These are phyloP conservation scores for Lolium multiflorum DNA, from an alignment of 176 grass and related monocot genomes.

Conservation along the genomic window DNA sequence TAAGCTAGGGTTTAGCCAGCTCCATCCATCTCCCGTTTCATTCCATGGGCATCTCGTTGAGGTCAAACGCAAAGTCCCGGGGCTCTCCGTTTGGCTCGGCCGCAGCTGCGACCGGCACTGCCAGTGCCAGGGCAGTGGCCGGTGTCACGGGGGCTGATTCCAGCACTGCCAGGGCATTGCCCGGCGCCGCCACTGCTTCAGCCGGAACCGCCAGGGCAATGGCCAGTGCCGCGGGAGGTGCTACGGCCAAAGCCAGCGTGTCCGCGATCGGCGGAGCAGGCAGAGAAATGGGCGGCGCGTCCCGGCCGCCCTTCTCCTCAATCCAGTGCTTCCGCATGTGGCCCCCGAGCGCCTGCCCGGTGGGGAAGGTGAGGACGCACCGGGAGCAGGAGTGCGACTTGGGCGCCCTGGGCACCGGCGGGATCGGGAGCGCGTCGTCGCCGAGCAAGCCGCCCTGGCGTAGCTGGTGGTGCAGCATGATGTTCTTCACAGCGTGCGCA, in stretches of 20 bases:
- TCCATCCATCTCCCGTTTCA: not conserved
- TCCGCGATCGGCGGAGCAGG: not conserved
- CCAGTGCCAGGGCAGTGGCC: not conserved
- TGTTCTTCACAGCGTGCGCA: not conserved
- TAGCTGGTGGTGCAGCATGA: slow-evolving; percentile 29
- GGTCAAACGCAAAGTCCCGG: slow-evolving; percentile 35
- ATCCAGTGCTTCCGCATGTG: slow-evolving; percentile 58
- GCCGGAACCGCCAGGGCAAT: not conserved
- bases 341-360: slow-evolving; percentile 58
- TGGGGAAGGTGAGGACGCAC: slow-evolving; percentile 29
- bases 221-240: not conserved
- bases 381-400: slow-evolving; percentile 18
- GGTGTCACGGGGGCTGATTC: not conserved
- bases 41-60: slow-evolving; percentile 45
- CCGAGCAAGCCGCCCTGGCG: not conserved
- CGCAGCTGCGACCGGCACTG: not conserved
- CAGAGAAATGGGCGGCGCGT: not conserved
- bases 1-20: slow-evolving; percentile 36
- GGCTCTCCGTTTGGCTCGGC: not conserved
- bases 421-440: not conserved
- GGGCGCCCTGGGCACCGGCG: too few relatives aligned
- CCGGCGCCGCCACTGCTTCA: too few relatives aligned
- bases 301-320: slow-evolving; percentile 28
- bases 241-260: not conserved
- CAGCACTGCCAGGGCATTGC: not conserved